phyloP scores from a whole-genome alignment of 2,329 filamentous ascomycete genomes.

The Purpureocillium takamizusanense region DNA sequence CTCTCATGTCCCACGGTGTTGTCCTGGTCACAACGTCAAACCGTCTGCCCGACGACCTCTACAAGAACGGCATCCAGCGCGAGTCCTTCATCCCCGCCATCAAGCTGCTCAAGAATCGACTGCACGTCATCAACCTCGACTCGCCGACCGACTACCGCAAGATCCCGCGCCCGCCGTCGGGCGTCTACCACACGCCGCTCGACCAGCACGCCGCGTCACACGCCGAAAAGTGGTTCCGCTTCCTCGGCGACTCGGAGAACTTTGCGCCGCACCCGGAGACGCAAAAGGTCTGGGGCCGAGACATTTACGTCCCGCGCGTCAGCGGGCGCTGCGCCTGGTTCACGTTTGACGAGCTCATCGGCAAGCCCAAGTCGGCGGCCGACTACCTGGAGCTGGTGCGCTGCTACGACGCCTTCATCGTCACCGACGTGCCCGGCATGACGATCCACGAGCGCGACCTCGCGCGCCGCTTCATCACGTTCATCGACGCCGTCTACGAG shows the following conservation, averaged over 20 bases:
- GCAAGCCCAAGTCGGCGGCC: slow-evolving; percentile 78
- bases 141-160: slow-evolving; percentile 96
- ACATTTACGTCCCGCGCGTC: slow-evolving; percentile 78
- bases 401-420: slow-evolving; percentile 84
- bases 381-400: slow-evolving; percentile 91
- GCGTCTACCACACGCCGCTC: slow-evolving; percentile 86
- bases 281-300: slow-evolving; percentile 86
- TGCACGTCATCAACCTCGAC: slow-evolving; percentile 90
- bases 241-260: slow-evolving; percentile 76
- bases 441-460: slow-evolving; percentile 77
- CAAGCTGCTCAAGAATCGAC: slow-evolving; percentile 72
- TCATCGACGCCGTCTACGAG: slow-evolving; percentile 95
- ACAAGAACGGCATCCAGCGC: slow-evolving; percentile 96
- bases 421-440: slow-evolving; percentile 90
- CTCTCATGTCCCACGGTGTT: slow-evolving; percentile 92
- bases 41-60: slow-evolving; percentile 89
- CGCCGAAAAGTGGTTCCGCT: slow-evolving; percentile 91
- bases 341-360: slow-evolving; percentile 86
- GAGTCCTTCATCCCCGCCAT: slow-evolving; percentile 95
- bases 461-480: slow-evolving; percentile 89
- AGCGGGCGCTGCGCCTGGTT: slow-evolving; percentile 86
- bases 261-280: slow-evolving; percentile 66
- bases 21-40: slow-evolving; percentile 95
- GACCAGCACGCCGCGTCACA: slow-evolving; percentile 70
- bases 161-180: slow-evolving; percentile 84